Conservation (phyloP, 192 early-diverging fungal genomes). For the Coemansia sp. region DNA sequence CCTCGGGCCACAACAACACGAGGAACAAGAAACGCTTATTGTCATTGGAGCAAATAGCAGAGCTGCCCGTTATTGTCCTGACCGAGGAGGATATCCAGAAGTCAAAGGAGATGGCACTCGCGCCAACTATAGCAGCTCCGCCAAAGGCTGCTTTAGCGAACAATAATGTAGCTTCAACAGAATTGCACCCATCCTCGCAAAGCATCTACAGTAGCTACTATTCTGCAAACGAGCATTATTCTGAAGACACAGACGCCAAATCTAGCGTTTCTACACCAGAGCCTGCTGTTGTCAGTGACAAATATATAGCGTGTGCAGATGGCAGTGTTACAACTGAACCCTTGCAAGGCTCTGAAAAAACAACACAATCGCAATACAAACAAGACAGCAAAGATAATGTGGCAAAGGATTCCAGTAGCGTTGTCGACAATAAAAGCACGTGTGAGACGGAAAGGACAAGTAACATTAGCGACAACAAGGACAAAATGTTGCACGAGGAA, state of each 20-base stretch:
- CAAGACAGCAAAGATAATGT: neutral
- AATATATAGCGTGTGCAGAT: neutral
- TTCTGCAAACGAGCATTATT: neutral
- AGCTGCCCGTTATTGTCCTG: conserved; percentile 19
- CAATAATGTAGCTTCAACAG: neutral
- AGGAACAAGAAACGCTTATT: conserved; percentile 14
- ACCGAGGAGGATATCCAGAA: conserved; percentile 32
- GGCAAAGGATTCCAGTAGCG: neutral
- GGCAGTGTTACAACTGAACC: neutral
- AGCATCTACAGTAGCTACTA: conserved; percentile 1
- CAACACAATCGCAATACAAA: neutral
- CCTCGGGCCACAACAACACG: neutral
- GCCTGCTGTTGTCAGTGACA: neutral
- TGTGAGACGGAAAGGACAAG: neutral
- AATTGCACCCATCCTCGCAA: neutral
- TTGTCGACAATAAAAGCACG: neutral
- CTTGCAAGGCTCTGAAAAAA: neutral
- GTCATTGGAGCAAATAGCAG: conserved; percentile 18
- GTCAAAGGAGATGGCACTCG: conserved; percentile 19
- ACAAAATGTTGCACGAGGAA: conserved; percentile 24
- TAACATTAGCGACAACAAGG: neutral
- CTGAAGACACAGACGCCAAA: neutral
- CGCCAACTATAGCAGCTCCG: neutral
- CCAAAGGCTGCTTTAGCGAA: neutral
- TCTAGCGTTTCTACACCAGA: neutral